These are phyloP conservation scores for Solanum chaucha DNA, from an alignment of 257 asterid genomes.

Conservation along the genomic window DNA sequence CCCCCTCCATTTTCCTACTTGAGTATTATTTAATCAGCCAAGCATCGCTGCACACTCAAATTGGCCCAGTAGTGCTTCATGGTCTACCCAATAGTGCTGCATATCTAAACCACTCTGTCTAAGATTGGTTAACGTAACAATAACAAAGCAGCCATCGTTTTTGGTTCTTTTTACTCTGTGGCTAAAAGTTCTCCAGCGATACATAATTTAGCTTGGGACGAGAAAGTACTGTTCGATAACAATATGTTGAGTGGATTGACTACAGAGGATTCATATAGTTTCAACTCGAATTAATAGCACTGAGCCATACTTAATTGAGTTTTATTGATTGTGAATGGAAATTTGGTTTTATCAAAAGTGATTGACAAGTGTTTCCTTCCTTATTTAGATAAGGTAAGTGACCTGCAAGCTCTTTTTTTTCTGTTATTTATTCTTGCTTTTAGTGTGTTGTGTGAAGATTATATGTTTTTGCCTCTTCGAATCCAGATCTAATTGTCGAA, in stretches of 20 bases:
- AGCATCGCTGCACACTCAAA: background rate
- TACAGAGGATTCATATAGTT: background rate
- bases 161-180: background rate
- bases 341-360: background rate
- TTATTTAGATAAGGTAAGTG: background rate
- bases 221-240: background rate
- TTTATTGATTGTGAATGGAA: background rate
- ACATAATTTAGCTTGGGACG: background rate
- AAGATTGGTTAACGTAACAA: background rate
- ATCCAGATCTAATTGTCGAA: background rate
- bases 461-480: background rate
- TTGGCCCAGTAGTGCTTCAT: background rate
- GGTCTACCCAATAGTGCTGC: background rate
- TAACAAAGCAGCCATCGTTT: background rate
- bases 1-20: background rate
- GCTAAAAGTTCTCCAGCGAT: background rate
- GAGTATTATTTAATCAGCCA: background rate
- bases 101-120: background rate
- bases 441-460: background rate
- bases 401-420: background rate
- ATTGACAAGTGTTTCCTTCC: background rate
- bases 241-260: background rate
- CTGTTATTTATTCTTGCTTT: background rate
- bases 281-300: background rate
- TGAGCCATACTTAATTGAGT: background rate